Base-by-base conservation (phyloP, 257 asterid genomes). In the Solanum pimpinellifolium region DNA sequence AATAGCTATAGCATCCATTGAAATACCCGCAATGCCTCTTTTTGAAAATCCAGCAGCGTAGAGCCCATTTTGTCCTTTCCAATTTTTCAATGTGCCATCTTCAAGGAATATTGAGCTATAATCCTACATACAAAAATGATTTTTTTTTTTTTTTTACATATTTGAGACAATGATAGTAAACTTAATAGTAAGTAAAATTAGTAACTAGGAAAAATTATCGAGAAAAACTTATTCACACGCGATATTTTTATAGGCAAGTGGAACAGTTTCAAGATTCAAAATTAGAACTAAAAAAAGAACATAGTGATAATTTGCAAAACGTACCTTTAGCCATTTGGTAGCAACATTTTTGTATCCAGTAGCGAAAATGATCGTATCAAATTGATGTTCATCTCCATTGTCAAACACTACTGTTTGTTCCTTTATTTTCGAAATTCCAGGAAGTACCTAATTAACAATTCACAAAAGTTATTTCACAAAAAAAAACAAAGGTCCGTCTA, bases 301-400 rank as follows among this genome's bases (percentile, higher is more conserved):
- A 6, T 31, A 35, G 21, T 70, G 44, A 72, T 8, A 0, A 72
- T 72, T 72, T 33, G 25, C 46, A 72, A 72, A 3, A 72, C 25
- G 6, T 72, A 72, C 94, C 94, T 90, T 83, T 13, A 93, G 91
- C 98, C 94, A 93, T 81, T 80, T 88, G 6, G 49, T 49, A 49
- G 93, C 95, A 2, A 91, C 90, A 90, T 93, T 93, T 44, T 35
- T 90, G 65, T 89, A 95, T 31, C 97, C 96, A 3, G 96, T 93
- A 52, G 96, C 95, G 69, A 95, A 91, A 62, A 95, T 23, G 27
- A 94, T 88, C 35, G 92, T 91, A 72, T 93, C 93, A 72, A 89
- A 91, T 2, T 78, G 33, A 18, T 70, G 80, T 1, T 12, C 73
- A 3, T 44, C 60, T 3, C 92, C 93, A 62, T 93, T 86, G 4